These are phyloP conservation scores for Brassica carinata DNA, from an alignment of 345 rosid species.

Conservation along the genomic window DNA sequence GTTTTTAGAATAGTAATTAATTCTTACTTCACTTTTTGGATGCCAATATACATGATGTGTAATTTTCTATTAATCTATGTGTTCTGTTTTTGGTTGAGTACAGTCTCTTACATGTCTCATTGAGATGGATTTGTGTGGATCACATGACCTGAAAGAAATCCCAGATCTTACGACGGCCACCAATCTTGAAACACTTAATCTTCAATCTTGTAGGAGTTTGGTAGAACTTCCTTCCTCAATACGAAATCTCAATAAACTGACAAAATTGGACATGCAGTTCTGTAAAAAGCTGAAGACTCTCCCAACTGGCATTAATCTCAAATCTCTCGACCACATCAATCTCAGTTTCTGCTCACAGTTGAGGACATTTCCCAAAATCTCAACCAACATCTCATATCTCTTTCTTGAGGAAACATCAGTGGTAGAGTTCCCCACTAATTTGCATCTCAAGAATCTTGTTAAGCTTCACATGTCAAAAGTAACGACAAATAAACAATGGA, in stretches of 20 bases:
- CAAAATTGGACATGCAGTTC: neutral
- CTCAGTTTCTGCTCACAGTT: neutral
- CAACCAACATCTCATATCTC: neutral
- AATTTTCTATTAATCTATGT: neutral
- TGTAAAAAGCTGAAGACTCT: neutral
- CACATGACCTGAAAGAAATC: neutral
- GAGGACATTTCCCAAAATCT: neutral
- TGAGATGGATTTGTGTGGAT: slow-evolving; percentile 3
- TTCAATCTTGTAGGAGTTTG: neutral
- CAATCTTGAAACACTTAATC: neutral
- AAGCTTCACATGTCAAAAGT: neutral
- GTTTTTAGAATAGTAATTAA: neutral
- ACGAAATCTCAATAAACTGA: neutral
- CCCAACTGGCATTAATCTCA: neutral
- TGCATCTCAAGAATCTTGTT: neutral
- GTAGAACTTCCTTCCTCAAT: slow-evolving; percentile 9
- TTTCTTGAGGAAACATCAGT: neutral
- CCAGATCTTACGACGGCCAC: neutral
- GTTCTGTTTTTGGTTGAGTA: neutral
- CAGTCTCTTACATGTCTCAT: neutral
- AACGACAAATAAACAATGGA: neutral
- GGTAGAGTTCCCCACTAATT: neutral
- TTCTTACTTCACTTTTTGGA: neutral
- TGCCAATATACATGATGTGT: neutral
- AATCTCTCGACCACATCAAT: neutral